Base-by-base conservation (phyloP, 192 early-diverging fungal species). In the Entomortierella beljakovae region DNA sequence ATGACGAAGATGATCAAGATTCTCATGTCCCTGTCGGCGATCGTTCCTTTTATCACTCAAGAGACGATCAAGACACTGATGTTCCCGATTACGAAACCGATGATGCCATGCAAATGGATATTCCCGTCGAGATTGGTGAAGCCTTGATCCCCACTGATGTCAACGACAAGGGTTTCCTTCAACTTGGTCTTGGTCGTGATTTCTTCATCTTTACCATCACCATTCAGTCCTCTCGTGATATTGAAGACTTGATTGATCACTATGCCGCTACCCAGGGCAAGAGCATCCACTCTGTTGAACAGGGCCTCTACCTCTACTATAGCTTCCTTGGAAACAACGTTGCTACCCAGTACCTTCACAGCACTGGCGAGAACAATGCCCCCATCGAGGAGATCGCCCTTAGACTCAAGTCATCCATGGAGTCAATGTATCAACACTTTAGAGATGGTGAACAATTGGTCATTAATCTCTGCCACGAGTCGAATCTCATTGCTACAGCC, bases 351-450 rank as follows among this genome's bases (percentile, higher is more conserved):
- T 46, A 64, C 64, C 51, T 79, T 26, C 42, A 42, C 59, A 69
- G 43, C 34, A 29, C 54, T 2, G 20, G 52, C 22, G 62, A 79
- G 49, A 31, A 56, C 5, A 57, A 61, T 25, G 18, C 67, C 18
- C 75, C 75, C 1, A 79, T 79, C 22, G 75, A 79, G 33, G 75
- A 79, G 50, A 64, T 79, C 60, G 75, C 75, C 15, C 55, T 79
- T 15, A 32, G 75, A 53, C 66, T 79, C 48, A 79, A 79, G 61
- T 79, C 75, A 1, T 79, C 75, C 0, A 79, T 79, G 75, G 75
- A 79, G 67, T 79, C 75, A 0, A 79, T 79, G 75, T 79, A 79
- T 57, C 75, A 79, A 29, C 75, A 79, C 13, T 79, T 79, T 34
- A 31, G 67, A 31, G 75, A 79, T 25, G 75, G 75, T 5, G 75